These are phyloP conservation scores for Pythium coloratum DNA, from an alignment of 352 stramenopile species.

Conservation along the genomic window DNA sequence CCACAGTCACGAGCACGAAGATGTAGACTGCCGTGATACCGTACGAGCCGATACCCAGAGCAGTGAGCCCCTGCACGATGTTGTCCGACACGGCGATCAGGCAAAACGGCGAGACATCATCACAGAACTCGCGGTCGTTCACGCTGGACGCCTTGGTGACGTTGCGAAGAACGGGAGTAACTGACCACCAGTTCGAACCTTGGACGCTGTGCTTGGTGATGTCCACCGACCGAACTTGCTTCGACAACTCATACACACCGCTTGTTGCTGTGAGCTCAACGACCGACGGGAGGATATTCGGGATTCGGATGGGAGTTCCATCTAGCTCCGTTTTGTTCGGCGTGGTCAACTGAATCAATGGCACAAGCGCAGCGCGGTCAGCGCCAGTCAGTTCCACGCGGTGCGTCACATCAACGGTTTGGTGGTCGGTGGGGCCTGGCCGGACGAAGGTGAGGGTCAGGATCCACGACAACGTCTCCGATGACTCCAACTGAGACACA, in stretches of 20 bases:
- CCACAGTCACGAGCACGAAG: slow-evolving; percentile 87
- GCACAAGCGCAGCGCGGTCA: slow-evolving; percentile 64
- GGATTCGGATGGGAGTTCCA: slow-evolving; percentile 42
- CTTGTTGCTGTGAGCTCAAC: slow-evolving; percentile 74
- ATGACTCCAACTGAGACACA: slow-evolving; percentile 70
- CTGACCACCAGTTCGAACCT: slow-evolving; percentile 67
- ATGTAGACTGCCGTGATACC: slow-evolving; percentile 85
- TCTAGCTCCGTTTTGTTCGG: slow-evolving; percentile 24
- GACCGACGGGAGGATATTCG: slow-evolving; percentile 54
- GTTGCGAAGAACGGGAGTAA: slow-evolving; percentile 41
- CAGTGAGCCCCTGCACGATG: slow-evolving; percentile 79
- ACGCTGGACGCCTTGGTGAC: slow-evolving; percentile 9
- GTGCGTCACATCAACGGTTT: slow-evolving; percentile 61
- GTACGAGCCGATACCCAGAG: slow-evolving; percentile 81
- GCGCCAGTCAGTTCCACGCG: slow-evolving; percentile 43
- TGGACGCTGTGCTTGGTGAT: slow-evolving; percentile 60
- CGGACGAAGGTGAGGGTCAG: slow-evolving; percentile 69
- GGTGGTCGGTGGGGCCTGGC: slow-evolving; percentile 56
- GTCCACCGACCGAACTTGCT: slow-evolving; percentile 47
- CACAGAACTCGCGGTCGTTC: slow-evolving; percentile 49
- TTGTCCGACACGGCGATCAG: slow-evolving; percentile 84
- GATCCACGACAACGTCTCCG: slow-evolving; percentile 68
- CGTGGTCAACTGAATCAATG: slow-evolving; percentile 65
- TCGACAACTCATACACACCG: slow-evolving; percentile 59
- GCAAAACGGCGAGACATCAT: slow-evolving; percentile 57